Base-by-base conservation (phyloP, 371 early-diverging fungal species). In the Zancudomyces culisetae region DNA sequence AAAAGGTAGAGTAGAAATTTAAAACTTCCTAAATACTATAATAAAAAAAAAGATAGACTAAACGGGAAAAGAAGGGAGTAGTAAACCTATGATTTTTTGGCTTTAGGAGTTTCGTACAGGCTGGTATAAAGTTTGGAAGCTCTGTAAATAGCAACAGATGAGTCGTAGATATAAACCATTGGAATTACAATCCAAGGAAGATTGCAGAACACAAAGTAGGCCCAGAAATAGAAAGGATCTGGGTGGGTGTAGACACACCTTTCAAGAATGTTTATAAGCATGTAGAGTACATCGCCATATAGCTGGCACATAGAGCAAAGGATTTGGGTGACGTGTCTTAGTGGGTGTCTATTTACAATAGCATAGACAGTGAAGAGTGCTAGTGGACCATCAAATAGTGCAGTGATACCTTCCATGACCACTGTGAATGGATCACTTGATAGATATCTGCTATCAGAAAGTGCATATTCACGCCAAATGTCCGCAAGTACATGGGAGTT, bases 401-500 rank as follows among this genome's bases (percentile, higher is more conserved):
- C 83, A 19, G 94, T 91, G 49, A 91, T 78, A n/a, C 70, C 67
- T 68, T 93, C 94, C 73, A 91, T 78, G 46, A 78, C 69, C 27
- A 82, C 58, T 3, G 90, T 78, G 51, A 84, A 77, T 8, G 80
- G 67, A 53, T 94, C 94, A 41, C 70, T 63, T 27, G 74, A 66
- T 64, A 91, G 64, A 61, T 94, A 94, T 24, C 92, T 69, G 12
- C 88, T 88, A 62, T 94, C 94, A 10, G 78, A 74, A 57, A 77
- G 71, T 1, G 88, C 68, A 62, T 94, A 94, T 67, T 94, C 92
- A 68, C 89, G 87, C 90, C 90, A 94, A 51, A 87, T 54, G 54
- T 89, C 78, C n/a, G 77, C 86, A 41, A 89, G 48, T 1, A 83
- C 51, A 27, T 61, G 63, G 42, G 69, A 63, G 58, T 81, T 74